Conservation (phyloP, 1,284 basidiomycete genomes). For the Sanghuangporus sanghuang region DNA sequence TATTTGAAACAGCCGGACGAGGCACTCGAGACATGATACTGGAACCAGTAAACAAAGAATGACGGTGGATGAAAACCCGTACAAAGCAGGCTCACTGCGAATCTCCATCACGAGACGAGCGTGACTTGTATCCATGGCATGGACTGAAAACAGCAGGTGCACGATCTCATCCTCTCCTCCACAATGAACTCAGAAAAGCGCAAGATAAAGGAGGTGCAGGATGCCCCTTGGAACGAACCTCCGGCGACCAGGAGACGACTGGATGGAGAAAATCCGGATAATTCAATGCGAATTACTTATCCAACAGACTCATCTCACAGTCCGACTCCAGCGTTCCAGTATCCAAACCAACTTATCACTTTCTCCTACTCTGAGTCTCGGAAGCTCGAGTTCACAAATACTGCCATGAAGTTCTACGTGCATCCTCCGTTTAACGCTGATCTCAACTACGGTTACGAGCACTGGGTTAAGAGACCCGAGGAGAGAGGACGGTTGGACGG, state of each 20-base stretch:
- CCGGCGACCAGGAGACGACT: neutral
- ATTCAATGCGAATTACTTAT: constrained; percentile 5
- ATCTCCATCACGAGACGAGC: neutral
- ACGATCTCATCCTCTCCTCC: neutral
- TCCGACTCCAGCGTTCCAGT: constrained; percentile 34
- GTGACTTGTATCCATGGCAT: neutral
- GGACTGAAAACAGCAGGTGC: neutral
- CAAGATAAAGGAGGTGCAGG: constrained; percentile 5
- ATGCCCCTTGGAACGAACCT: neutral
- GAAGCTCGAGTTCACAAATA: constrained; percentile 56
- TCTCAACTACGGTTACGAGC: constrained; percentile 60
- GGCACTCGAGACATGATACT: constrained; percentile 14
- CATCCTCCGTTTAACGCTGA: constrained; percentile 58
- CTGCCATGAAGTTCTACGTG: constrained; percentile 63
- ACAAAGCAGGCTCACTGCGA: neutral
- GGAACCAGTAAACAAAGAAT: neutral
- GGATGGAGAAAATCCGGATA: neutral
- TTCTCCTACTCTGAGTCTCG: constrained; percentile 44
- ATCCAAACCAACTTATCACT: constrained; percentile 40
- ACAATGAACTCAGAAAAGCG: constrained; percentile 7
- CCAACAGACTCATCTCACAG: constrained; percentile 1
- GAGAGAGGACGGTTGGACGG: constrained; percentile 58
- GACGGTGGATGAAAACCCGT: neutral
- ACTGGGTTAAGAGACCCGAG: constrained; percentile 65
- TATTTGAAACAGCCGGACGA: constrained; percentile 4